Percentiles rank a stretch among this genome's conserved stretches.
phyloP scores from a whole-genome alignment of 2,329 filamentous ascomycete genomes.

The Fusarium foetens region DNA sequence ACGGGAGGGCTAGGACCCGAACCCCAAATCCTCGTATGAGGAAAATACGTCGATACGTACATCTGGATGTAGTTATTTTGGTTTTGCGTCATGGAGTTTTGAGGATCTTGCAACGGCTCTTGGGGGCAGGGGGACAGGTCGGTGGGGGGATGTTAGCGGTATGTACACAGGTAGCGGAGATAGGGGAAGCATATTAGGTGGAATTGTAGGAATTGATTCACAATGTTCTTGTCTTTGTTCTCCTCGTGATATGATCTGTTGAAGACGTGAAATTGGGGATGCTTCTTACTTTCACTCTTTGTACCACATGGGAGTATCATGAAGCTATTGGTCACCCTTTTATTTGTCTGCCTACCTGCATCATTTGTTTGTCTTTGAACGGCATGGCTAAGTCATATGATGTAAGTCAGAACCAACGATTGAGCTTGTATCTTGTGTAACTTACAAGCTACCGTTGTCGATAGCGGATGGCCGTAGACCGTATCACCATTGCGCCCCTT shows the following conservation, averaged over 20 bases:
- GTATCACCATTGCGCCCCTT: background rate
- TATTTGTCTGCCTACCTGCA: background rate
- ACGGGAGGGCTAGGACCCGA: slow-evolving; percentile 13
- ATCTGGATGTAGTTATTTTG: slow-evolving; percentile 55
- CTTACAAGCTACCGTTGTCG: too few relatives aligned
- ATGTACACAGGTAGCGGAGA: slow-evolving; percentile 39
- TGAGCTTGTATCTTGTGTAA: background rate
- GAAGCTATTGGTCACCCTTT: background rate
- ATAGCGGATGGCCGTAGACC: background rate
- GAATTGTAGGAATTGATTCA: slow-evolving; percentile 46
- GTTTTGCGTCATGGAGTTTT: slow-evolving; percentile 53
- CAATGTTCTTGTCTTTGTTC: slow-evolving; percentile 33
- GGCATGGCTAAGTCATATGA: background rate
- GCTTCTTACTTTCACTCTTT: background rate
- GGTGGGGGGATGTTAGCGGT: slow-evolving; percentile 34
- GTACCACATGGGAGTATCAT: background rate
- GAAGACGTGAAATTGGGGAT: background rate
- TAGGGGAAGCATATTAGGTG: slow-evolving; percentile 9
- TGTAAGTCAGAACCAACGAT: background rate
- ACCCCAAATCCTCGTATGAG: slow-evolving; percentile 3
- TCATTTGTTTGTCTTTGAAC: background rate
- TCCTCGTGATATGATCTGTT: background rate
- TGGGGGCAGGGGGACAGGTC: slow-evolving; percentile 26
- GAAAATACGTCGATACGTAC: slow-evolving; percentile 36
- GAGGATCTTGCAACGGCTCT: slow-evolving; percentile 48